Evolutionary conservation across 2,329 filamentous ascomycete species (phyloP), one percentile per base, ranked within the genome.

Genomic region (Venturia carpophila): DNA sequence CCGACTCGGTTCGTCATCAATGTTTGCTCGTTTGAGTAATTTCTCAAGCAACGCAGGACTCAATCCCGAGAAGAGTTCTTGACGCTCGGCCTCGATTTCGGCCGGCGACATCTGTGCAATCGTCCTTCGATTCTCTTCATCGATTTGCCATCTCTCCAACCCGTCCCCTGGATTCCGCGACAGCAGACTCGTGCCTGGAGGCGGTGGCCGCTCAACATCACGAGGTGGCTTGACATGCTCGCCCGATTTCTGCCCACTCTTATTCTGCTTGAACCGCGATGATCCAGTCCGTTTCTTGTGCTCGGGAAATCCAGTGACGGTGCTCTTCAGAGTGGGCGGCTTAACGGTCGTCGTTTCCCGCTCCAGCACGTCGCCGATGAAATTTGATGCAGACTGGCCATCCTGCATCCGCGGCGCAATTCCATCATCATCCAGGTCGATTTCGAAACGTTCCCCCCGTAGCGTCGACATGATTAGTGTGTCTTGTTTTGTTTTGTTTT

Each of bases 201-300:
- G 55, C 1, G 5, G 21, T 13, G 37, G 30, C 4, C 27, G 30
- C 17, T 66, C 60, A 1, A 67, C 69, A 24, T 71, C 68, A 37
- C 47, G 27, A 39, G 47, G 2, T 3, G 63, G 30, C 41, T 17
- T 41, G n/a, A 39, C 62, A 13, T 66, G 60, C 11, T 66, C 9
- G 24, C 42, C 68, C 45, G 65, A 65, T 37, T 67, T 58, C 60
- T 75, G 73, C 17, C 72, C 71, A 10, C 72, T 73, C 67, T 84
- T 81, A 71, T 86, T 84, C 71, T 90, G 87, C 74, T 91, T 96
- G 79, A 96, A 96, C 1, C 88, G 84, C 1, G 92, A 96, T 9
- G 84, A 77, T 66, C 84, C 83, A 65, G 80, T 82, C 69, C 92
- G 86, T 74, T 90, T 91, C 75, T 89, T 94, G 75, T 92, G 92